phyloP scores from a whole-genome alignment of 2,329 filamentous ascomycete species.

The Colletotrichum navitas region DNA sequence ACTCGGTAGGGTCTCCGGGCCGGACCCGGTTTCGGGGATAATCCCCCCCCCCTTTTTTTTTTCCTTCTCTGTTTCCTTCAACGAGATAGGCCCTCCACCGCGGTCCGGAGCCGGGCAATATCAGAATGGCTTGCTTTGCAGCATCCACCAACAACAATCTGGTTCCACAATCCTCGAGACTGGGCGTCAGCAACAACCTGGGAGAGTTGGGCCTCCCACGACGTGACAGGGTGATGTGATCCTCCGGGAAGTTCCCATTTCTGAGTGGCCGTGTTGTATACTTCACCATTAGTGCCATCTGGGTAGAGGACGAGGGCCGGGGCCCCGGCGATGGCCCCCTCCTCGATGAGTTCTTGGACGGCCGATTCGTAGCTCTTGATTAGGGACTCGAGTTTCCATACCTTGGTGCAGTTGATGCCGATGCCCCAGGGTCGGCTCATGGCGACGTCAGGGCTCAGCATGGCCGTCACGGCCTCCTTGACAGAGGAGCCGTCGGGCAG shows the following conservation, averaged over 20 bases:
- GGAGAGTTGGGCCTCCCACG: conserved; percentile 63
- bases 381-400: conserved; percentile 69
- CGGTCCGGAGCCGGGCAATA: conserved; percentile 37
- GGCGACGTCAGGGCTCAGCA: conserved; percentile 51
- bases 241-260: conserved; percentile 65
- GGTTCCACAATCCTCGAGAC: conserved; percentile 56
- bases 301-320: conserved; percentile 75
- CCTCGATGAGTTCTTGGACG: conserved; percentile 53
- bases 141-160: conserved; percentile 66
- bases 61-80: not conserved
- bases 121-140: conserved; percentile 59
- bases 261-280: conserved; percentile 74
- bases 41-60: not conserved
- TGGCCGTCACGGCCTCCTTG: conserved; percentile 51
- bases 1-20: conserved; percentile 17
- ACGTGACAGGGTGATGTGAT: conserved; percentile 43
- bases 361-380: conserved; percentile 67
- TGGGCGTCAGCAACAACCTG: conserved; percentile 55
- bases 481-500: conserved; percentile 69
- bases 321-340: conserved; percentile 53
- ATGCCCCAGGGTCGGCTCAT: conserved; percentile 67
- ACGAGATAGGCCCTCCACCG: conserved; percentile 34
- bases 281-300: conserved; percentile 76
- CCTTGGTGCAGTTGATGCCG: conserved; percentile 77
- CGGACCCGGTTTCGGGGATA: conserved; percentile 11